phyloP scores from a whole-genome alignment of 2,329 filamentous ascomycete species.

The Hymenoscyphus repandus region DNA sequence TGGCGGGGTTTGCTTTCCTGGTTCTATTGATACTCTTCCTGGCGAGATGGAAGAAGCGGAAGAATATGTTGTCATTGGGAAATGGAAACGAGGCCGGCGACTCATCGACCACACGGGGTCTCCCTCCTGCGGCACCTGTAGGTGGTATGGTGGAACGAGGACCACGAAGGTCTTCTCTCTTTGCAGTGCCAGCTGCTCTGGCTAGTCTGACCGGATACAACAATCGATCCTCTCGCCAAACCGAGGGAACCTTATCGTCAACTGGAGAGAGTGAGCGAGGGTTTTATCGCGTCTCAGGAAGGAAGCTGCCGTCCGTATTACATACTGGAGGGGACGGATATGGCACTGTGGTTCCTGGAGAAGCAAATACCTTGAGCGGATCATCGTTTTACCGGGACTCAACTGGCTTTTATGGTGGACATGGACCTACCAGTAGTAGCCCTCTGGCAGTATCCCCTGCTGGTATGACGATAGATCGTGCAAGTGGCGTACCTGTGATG shows the following conservation, averaged over 20 bases:
- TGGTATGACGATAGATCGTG: slow-evolving; percentile 20
- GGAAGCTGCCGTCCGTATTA: slow-evolving; percentile 59
- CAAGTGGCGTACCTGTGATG: slow-evolving; percentile 56
- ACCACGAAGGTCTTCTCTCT: slow-evolving; percentile 40
- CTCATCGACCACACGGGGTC: slow-evolving; percentile 25
- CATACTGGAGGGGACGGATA: slow-evolving; percentile 60
- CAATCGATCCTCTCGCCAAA: slow-evolving; percentile 32
- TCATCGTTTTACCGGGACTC: slow-evolving; percentile 51
- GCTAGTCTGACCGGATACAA: slow-evolving; percentile 38
- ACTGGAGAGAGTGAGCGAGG: slow-evolving; percentile 46
- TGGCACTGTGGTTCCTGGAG: slow-evolving; percentile 37
- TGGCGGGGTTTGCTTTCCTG: slow-evolving; percentile 55
- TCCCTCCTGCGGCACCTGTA: slow-evolving; percentile 16
- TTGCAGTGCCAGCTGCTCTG: slow-evolving; percentile 45
- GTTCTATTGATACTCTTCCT: slow-evolving; percentile 47
- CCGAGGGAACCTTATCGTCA: slow-evolving; percentile 28
- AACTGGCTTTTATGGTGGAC: slow-evolving; percentile 36
- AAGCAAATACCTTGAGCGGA: slow-evolving; percentile 39
- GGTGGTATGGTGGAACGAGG: slow-evolving; percentile 42
- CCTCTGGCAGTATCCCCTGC: slow-evolving; percentile 32
- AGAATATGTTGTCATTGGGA: slow-evolving; percentile 38
- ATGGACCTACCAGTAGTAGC: slow-evolving; percentile 8
- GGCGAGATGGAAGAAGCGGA: slow-evolving; percentile 50
- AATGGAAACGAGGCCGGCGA: slow-evolving; percentile 35
- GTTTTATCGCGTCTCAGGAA: slow-evolving; percentile 61